These are phyloP conservation scores for Calonectria honghensis DNA, from an alignment of 2,329 filamentous ascomycete genomes.

Conservation along the genomic window DNA sequence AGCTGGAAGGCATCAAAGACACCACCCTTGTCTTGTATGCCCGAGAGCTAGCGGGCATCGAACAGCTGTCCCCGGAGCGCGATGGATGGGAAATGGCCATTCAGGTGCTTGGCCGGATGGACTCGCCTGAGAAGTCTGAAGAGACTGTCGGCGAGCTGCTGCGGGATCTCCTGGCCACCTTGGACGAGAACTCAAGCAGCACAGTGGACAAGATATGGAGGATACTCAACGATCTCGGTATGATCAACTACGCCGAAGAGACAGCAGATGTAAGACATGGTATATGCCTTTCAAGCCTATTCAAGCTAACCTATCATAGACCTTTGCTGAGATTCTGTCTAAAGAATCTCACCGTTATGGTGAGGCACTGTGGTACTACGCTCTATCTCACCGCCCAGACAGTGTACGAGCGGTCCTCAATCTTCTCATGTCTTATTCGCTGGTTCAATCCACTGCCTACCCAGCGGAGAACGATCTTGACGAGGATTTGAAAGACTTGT, in stretches of 20 bases:
- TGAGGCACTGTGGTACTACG: conserved; percentile 92
- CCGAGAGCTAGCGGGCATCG: conserved; percentile 75
- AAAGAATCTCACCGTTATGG: conserved; percentile 86
- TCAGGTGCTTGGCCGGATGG: conserved; percentile 86
- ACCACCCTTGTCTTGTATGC: conserved; percentile 87
- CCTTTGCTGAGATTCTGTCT: conserved; percentile 87
- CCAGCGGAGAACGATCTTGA: conserved; percentile 84
- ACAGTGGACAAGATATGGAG: conserved; percentile 89
- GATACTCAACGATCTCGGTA: conserved; percentile 85
- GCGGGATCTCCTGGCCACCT: conserved; percentile 75
- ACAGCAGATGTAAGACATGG: conserved; percentile 82
- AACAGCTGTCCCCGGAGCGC: conserved; percentile 67
- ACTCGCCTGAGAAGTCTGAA: conserved; percentile 82
- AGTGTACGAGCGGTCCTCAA: conserved; percentile 92
- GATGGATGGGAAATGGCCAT: conserved; percentile 95
- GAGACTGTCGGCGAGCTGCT: conserved; percentile 85
- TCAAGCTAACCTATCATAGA: conserved; percentile 69
- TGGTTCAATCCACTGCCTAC: conserved; percentile 89
- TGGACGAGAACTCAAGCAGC: conserved; percentile 79
- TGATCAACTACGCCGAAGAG: conserved; percentile 85
- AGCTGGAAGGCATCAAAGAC: conserved; percentile 83
- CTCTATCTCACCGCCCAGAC: conserved; percentile 84
- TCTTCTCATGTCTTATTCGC: conserved; percentile 88
- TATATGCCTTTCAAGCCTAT: neutral
- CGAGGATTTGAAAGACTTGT: conserved; percentile 79